Evolutionary conservation across 2,329 filamentous ascomycete genomes (phyloP).

Genomic region (Arthrobotrys musiformis): DNA sequence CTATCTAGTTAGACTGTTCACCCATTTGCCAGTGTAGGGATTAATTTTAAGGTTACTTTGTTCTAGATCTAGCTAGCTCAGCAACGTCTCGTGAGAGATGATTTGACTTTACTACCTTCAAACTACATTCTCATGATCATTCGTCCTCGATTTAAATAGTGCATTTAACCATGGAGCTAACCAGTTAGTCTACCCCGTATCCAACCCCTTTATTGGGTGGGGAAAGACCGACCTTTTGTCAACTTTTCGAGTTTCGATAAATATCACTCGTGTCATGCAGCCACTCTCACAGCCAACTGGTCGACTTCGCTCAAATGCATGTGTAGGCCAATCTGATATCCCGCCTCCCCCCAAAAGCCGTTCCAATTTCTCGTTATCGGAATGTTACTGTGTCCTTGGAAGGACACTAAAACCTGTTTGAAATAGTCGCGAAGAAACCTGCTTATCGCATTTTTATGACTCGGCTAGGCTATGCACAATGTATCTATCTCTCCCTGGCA

Average conservation of each 20-base stretch:
- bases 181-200: conserved; percentile 10
- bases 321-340: conserved; percentile 21
- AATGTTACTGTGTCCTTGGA: conserved; percentile 15
- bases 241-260: conserved; percentile 5
- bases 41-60: conserved; percentile 10
- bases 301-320: not conserved
- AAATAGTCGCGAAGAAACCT: conserved; percentile 20
- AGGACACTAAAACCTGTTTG: conserved; percentile 29
- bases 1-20: too few relatives aligned
- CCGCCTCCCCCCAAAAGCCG: not conserved
- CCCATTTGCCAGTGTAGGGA: conserved; percentile 2
- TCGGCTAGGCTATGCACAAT: conserved; percentile 1
- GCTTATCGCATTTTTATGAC: conserved; percentile 8
- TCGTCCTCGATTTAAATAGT: not conserved
- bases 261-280: conserved; percentile 26
- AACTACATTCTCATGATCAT: conserved; percentile 7
- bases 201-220: conserved; percentile 2
- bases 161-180: conserved; percentile 35
- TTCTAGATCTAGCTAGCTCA: conserved; percentile 15
- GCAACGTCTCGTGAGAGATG: conserved; percentile 14
- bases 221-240: not conserved
- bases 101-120: conserved; percentile 4
- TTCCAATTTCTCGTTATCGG: conserved; percentile 7
- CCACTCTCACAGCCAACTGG: conserved; percentile 15
- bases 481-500: conserved; percentile 27